Evolutionary conservation across 345 rosid genomes (phyloP).

Genomic region (Lenwebbia sp.): DNA sequence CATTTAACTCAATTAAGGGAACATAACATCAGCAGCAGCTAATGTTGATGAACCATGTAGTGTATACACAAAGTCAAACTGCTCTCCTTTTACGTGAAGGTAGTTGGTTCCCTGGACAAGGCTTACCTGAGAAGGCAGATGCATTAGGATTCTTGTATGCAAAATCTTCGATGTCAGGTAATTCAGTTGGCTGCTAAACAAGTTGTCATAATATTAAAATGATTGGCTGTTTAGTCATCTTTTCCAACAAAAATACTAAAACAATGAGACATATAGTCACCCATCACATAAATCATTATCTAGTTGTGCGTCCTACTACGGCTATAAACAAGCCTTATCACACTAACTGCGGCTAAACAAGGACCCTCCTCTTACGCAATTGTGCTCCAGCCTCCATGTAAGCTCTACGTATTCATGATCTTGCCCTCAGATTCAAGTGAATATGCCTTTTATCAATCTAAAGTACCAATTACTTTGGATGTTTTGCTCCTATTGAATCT

Average conservation of each 20-base stretch:
- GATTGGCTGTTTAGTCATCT: neutral
- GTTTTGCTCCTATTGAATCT: neutral
- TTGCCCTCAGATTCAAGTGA: neutral
- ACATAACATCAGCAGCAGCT: too few relatives aligned
- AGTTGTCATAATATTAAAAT: neutral
- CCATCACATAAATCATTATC: neutral
- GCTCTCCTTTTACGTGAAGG: neutral
- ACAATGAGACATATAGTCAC: neutral
- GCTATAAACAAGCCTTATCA: neutral
- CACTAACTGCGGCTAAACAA: neutral
- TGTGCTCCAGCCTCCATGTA: neutral
- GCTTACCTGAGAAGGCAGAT: constrained; percentile 23
- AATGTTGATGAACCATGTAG: neutral
- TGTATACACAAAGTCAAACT: neutral
- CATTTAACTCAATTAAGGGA: too few relatives aligned
- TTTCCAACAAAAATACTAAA: neutral
- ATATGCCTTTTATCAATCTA: neutral
- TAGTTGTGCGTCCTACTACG: neutral
- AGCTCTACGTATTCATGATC: neutral
- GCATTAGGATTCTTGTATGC: constrained; percentile 32
- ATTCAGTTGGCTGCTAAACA: constrained; percentile 21
- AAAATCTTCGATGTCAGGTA: constrained; percentile 75
- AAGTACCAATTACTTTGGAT: neutral
- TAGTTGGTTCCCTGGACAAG: neutral
- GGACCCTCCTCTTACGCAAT: neutral